Base-by-base conservation (phyloP, 345 rosid genomes). In the Mangifera indica region DNA sequence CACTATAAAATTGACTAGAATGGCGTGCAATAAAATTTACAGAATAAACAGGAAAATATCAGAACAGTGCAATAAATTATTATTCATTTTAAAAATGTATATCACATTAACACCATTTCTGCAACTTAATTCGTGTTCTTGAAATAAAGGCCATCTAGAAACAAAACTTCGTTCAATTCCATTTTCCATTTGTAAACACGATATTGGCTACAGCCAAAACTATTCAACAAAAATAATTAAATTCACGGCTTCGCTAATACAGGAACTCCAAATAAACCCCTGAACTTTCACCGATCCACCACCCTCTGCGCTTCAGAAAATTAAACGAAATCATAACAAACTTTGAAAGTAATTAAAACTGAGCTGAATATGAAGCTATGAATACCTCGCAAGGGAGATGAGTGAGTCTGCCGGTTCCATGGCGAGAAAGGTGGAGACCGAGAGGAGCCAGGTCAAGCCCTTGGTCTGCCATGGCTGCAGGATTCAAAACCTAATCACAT, bases 211-310 rank as follows among this genome's bases (percentile, higher is more conserved):
- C 46, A 0, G 29, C 0, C 66, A 42, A 62, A 42, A 29, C 13
- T 48, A 49, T n/a, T 29, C 4, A 46, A 58, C 4, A 7, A 26
- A 18, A 66, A n/a, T 53, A 15, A 67, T 17, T 49, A 62, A n/a
- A 74, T 87, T 81, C 74, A 88, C 97, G 74, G 87, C 72, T 81
- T 80, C 68, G 71, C 69, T 74, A 26, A 89, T 72, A 63, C 94
- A 90, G 22, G 78, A 67, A 37, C 87, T 88, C 97, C 94, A 87
- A 65, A 90, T 61, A 72, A 91, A 87, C 71, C 77, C 87, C 83
- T 91, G 97, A 17, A 82, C 84, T 7, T 64, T 64, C 29, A 91
- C 69, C 49, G 75, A 70, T 22, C 96, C 95, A 67, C 91, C 94
- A 5, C 83, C 88, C 78, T 80, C 96, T 91, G 51, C 56, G 57